Conservation (phyloP, 768 basidiomycete species). For the Russula sp. region DNA sequence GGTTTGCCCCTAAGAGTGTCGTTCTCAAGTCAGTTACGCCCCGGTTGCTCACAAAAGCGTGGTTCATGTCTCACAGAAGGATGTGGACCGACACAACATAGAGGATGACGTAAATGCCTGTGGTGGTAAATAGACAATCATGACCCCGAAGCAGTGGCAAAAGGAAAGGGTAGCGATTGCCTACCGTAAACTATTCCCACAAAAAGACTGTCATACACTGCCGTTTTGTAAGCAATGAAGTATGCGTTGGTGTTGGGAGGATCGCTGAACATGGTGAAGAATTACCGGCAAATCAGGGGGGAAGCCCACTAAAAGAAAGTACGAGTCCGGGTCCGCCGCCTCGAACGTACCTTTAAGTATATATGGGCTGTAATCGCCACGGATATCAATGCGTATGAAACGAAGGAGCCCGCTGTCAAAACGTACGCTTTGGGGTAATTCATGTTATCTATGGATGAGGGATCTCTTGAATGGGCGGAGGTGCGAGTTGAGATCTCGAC, state of each 20-base stretch:
- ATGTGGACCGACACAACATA: constrained; percentile 19
- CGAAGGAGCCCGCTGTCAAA: neutral
- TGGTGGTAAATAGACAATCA: neutral
- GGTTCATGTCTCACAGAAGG: constrained; percentile 15
- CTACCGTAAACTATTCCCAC: constrained; percentile 22
- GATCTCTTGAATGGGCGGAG: neutral
- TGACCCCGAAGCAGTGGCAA: neutral
- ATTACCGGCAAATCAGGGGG: neutral
- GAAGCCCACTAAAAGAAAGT: neutral
- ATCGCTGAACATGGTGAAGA: constrained; percentile 6
- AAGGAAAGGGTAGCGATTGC: neutral
- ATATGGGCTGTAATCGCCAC: neutral
- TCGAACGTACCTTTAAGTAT: constrained; percentile 1
- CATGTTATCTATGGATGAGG: neutral
- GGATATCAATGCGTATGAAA: neutral
- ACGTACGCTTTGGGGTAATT: neutral
- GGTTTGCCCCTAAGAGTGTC: constrained; percentile 11
- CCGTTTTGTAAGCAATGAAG: constrained; percentile 5
- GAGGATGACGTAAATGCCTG: constrained; percentile 15
- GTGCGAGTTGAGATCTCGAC: neutral
- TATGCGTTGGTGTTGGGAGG: neutral
- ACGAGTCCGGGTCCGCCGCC: neutral
- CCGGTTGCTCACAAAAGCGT: neutral
- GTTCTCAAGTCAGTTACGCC: neutral
- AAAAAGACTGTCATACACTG: constrained; percentile 19